Evolutionary conservation across 768 basidiomycete genomes (phyloP), one percentile per base, ranked within the genome.

Genomic region (Mycena epipterygia): DNA sequence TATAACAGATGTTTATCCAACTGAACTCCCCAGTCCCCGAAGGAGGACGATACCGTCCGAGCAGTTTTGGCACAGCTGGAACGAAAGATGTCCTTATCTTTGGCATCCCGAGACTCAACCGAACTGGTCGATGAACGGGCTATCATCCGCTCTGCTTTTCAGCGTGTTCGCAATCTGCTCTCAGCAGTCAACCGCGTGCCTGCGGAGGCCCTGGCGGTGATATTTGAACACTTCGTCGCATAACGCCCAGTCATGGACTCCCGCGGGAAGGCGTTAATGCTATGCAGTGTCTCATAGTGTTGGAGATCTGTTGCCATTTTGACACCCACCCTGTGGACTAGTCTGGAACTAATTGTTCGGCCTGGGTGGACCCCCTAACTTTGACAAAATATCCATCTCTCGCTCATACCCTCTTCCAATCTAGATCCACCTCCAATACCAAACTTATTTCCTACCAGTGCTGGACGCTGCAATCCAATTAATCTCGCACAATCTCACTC

Each of bases 351-450:
- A 1, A 21, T 12, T 32, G 17, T 57, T 27, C 41, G 52, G 12
- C 55, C 64, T 33, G 64, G 56, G 32, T 66, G 64, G 64, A 39
- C 30, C 6, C 55, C 63, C 25, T n/a, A 13, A 32, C 13, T 67
- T 67, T 19, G 57, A 67, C 16, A 51, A 35, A n/a, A 51, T 35
- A 13, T 67, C 35, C 33, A 48, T 67, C 27, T 67, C 56, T 4
- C 56, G 65, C 21, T 67, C 56, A 30, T 29, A 25, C 30, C 44
- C 55, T 13, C 46, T 48, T 35, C 46, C 53, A 3, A 3, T 66
- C 14, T 14, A 58, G n/a, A 48, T 66, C 42, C 27, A 21, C 21
- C 30, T 66, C 14, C 25, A 5, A 33, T 48, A 35, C 27, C 19
- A n/a, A 27, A 23, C 37, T 1, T 58, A 48, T 21, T n/a, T 49